phyloP scores from a whole-genome alignment of 176 grass and related monocot genomes.

The Hordeum marinum region DNA sequence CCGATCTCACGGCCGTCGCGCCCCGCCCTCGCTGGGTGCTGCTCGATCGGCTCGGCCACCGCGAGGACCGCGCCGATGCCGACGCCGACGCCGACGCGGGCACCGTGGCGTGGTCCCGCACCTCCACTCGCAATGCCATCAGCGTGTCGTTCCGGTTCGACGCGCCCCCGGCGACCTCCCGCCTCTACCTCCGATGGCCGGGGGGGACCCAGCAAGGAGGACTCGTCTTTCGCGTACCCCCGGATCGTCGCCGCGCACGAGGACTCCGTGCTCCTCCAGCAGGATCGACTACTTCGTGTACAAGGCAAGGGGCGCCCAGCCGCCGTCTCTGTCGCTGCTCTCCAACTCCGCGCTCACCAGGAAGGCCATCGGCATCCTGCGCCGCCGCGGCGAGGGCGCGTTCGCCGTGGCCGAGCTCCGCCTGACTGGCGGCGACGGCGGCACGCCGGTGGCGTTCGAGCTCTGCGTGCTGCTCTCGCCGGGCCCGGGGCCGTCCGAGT shows the following conservation, averaged over 20 bases:
- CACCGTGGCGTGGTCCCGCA: background rate
- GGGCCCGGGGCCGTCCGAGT: background rate
- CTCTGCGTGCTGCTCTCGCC: background rate
- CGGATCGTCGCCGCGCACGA: background rate
- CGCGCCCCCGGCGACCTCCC: background rate
- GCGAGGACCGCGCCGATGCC: background rate
- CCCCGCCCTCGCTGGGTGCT: background rate
- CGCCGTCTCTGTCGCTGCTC: background rate
- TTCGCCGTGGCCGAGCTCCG: background rate
- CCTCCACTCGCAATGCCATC: background rate
- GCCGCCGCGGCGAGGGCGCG: background rate
- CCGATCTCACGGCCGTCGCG: background rate
- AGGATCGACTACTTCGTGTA: background rate
- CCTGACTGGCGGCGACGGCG: background rate
- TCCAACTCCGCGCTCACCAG: background rate
- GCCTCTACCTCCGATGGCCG: background rate
- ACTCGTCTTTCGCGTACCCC: background rate
- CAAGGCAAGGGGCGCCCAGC: background rate
- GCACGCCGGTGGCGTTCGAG: background rate
- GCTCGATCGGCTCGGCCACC: background rate
- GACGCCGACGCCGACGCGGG: background rate
- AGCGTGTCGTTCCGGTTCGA: background rate
- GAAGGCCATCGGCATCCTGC: constrained; percentile 1
- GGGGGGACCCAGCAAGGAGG: background rate
- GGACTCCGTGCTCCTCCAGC: background rate